phyloP scores from a whole-genome alignment of 257 asterid species.

The Nicotiana tabacum region DNA sequence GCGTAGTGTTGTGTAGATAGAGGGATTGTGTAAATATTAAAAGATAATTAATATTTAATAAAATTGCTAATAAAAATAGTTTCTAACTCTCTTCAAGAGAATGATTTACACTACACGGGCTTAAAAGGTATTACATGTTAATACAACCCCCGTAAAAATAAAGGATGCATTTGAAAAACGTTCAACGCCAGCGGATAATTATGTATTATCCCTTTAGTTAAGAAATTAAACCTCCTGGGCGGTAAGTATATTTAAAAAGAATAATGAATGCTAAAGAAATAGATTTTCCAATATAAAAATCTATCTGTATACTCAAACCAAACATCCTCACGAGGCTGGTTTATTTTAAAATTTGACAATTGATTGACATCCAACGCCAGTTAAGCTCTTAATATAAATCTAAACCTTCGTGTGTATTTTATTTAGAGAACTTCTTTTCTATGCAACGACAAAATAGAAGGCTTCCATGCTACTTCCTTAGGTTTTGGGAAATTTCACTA shows the following conservation, averaged over 20 bases:
- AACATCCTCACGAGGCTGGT: neutral
- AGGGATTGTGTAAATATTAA: too few species aligned
- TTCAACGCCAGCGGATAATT: too few species aligned
- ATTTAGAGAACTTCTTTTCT: neutral
- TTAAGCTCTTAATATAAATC: neutral
- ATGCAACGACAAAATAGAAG: neutral
- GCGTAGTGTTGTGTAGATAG: too few species aligned
- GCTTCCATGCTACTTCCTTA: neutral
- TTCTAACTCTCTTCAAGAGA: too few species aligned
- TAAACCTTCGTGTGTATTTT: neutral
- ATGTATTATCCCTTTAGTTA: too few species aligned
- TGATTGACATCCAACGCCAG: neutral
- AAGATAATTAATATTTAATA: too few species aligned
- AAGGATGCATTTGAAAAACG: too few species aligned
- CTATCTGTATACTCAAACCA: neutral
- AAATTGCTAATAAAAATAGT: too few species aligned
- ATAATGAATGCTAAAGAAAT: neutral
- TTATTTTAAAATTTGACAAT: neutral
- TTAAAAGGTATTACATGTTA: too few species aligned
- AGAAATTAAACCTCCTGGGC: neutral
- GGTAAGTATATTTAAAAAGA: neutral
- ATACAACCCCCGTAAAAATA: too few species aligned
- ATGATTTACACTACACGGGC: too few species aligned
- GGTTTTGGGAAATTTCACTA: neutral
- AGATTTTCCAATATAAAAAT: neutral